Percentiles rank a stretch among this genome's conserved stretches.
Evolutionary conservation across 805 yeast genomes (phyloP).

Genomic region (Grigorovia humatica): DNA sequence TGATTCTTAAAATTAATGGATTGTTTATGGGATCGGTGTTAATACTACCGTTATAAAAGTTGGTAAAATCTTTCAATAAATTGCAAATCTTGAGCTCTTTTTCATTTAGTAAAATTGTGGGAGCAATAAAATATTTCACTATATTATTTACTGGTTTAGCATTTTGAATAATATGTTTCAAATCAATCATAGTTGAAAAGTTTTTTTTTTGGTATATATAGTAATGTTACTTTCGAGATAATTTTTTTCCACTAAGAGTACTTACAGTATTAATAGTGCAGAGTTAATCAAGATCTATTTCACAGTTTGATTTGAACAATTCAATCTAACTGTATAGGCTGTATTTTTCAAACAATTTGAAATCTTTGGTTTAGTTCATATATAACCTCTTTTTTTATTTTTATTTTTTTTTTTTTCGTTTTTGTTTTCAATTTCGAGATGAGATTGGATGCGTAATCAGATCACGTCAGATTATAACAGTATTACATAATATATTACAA

Average conservation of each 20-base stretch:
- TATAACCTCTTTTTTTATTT: no score
- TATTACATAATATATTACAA: no score
- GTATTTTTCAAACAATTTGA: neutral
- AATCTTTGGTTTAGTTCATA: no score
- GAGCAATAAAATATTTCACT: neutral
- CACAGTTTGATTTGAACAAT: no score
- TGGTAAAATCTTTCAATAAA: constrained; percentile 23
- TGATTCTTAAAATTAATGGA: constrained; percentile 44
- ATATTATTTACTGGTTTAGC: neutral
- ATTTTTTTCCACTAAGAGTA: no score
- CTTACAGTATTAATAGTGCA: no score
- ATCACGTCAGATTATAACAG: neutral
- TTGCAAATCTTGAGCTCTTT: constrained; percentile 21
- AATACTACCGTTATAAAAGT: constrained; percentile 13
- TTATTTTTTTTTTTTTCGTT: neutral
- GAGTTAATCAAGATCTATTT: no score
- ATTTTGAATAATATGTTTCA: neutral
- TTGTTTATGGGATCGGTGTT: neutral
- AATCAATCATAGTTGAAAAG: neutral
- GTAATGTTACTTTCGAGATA: no score
- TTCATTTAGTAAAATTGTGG: constrained; percentile 6
- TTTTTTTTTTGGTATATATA: neutral
- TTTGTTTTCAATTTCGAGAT: neutral
- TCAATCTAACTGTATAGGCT: neutral
- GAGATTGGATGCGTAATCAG: neutral